phyloP scores from a whole-genome alignment of 306 rosid species.

The Cucurbita moschata region DNA sequence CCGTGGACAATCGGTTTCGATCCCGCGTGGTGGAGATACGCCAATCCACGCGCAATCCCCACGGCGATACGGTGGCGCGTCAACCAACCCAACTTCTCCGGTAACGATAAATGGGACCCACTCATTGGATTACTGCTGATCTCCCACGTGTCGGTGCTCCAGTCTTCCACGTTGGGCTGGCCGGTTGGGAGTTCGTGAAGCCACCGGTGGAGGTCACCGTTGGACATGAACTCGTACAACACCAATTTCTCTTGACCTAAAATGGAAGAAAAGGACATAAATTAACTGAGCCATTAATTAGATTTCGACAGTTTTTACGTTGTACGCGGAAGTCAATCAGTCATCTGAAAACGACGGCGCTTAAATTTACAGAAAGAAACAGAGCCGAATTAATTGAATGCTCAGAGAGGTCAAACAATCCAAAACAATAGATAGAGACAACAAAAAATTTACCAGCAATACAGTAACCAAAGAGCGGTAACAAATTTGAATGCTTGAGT shows the following conservation, averaged over 20 bases:
- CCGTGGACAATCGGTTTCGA: slow-evolving; percentile 74
- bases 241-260: slow-evolving; percentile 81
- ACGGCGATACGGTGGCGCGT: slow-evolving; percentile 85
- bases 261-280: background rate
- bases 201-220: slow-evolving; percentile 88
- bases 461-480: slow-evolving; percentile 89
- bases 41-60: slow-evolving; percentile 86
- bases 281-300: background rate
- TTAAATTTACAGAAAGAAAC: background rate
- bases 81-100: slow-evolving; percentile 59
- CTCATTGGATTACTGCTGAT: slow-evolving; percentile 6
- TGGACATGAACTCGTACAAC: slow-evolving; percentile 70
- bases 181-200: slow-evolving; percentile 83
- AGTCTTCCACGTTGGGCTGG: slow-evolving; percentile 79
- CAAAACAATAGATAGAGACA: background rate
- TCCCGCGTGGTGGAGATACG: slow-evolving; percentile 89
- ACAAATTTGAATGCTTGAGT: slow-evolving; percentile 67
- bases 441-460: slow-evolving; percentile 51
- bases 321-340: background rate
- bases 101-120: slow-evolving; percentile 21
- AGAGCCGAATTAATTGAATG: background rate
- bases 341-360: background rate
- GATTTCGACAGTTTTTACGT: background rate
- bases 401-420: background rate
- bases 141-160: slow-evolving; percentile 93